These are phyloP conservation scores for Boletus pseudo-olivaceus DNA, from an alignment of 768 basidiomycete species.

Conservation along the genomic window DNA sequence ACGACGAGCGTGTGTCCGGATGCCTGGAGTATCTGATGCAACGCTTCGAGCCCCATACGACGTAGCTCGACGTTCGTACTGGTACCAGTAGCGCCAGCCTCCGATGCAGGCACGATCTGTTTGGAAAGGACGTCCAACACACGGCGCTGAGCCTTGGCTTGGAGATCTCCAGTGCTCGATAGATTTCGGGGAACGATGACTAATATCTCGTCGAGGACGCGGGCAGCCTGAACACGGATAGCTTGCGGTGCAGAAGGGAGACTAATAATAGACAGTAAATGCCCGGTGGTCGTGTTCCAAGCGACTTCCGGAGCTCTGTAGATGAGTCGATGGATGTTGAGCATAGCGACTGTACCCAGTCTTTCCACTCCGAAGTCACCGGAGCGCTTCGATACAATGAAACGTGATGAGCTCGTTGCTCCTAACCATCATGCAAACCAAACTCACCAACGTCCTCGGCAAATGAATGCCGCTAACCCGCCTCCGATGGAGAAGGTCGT, in stretches of 20 bases:
- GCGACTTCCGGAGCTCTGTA: conserved; percentile 79
- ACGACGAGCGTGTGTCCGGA: conserved; percentile 89
- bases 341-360: conserved; percentile 70
- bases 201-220: conserved; percentile 81
- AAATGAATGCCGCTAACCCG: conserved; percentile 88
- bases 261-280: conserved; percentile 75
- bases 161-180: conserved; percentile 54
- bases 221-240: conserved; percentile 87
- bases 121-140: conserved; percentile 82
- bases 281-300: conserved; percentile 78
- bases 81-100: conserved; percentile 41
- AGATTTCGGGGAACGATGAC: conserved; percentile 72
- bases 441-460: conserved; percentile 68
- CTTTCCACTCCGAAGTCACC: conserved; percentile 94
- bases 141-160: conserved; percentile 70
- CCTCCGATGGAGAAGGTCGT: conserved; percentile 51
- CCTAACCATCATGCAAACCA: neutral
- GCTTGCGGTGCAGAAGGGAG: conserved; percentile 64
- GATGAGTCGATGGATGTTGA: conserved; percentile 87
- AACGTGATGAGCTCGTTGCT: neutral
- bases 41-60: conserved; percentile 81
- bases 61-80: conserved; percentile 70
- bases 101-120: conserved; percentile 57
- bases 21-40: conserved; percentile 87
- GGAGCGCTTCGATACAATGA: conserved; percentile 51